phyloP scores from a whole-genome alignment of 2,329 filamentous ascomycete species.

The Phialocephala sp. region DNA sequence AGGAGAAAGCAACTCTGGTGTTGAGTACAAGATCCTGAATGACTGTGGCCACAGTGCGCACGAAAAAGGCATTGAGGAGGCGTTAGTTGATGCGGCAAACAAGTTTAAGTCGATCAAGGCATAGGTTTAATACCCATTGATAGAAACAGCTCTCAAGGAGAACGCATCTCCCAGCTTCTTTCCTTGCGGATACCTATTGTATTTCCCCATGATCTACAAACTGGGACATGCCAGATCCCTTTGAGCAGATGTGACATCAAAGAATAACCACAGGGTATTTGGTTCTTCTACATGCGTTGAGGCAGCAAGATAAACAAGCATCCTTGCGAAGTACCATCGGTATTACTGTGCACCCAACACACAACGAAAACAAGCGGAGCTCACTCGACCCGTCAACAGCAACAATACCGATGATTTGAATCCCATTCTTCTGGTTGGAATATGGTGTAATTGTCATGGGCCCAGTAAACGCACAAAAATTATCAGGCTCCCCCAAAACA shows the following conservation, averaged over 20 bases:
- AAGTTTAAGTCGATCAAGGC: slow-evolving; percentile 36
- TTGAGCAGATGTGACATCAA: too few species aligned
- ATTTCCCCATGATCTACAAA: too few species aligned
- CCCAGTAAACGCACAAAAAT: neutral
- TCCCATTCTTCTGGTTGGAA: neutral
- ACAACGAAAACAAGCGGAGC: neutral
- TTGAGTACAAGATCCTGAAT: slow-evolving; percentile 38
- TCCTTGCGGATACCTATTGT: too few species aligned
- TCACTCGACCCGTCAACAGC: neutral
- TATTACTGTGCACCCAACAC: too few species aligned
- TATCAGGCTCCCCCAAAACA: neutral
- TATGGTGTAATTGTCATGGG: neutral
- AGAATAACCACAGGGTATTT: too few species aligned
- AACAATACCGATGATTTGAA: neutral
- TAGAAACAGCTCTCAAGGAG: too few species aligned
- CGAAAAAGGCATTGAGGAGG: slow-evolving; percentile 36
- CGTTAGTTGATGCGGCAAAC: slow-evolving; percentile 39
- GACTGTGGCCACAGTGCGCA: slow-evolving; percentile 41
- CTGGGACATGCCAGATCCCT: too few species aligned
- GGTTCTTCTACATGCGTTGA: too few species aligned
- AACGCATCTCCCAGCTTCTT: too few species aligned
- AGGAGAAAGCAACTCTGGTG: slow-evolving; percentile 36
- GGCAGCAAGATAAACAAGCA: too few species aligned
- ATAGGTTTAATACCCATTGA: neutral
- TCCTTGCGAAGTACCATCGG: too few species aligned